Evolutionary conservation across 164 flowering plant species (phyloP).

Genomic region (Pachysandra terminalis): DNA sequence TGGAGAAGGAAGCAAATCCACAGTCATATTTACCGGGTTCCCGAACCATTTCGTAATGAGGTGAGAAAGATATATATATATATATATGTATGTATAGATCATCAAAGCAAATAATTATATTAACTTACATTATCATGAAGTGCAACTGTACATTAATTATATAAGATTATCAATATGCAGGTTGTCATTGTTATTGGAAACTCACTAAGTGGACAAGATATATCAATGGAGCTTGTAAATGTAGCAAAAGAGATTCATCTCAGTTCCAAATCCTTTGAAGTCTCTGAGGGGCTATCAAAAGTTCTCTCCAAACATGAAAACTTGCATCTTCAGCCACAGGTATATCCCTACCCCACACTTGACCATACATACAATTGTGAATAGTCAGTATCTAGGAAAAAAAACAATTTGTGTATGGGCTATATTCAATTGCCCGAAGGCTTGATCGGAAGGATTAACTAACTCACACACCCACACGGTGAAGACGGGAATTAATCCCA

Average conservation of each 20-base stretch:
- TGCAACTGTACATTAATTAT: too few species aligned
- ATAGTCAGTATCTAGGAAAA: too few species aligned
- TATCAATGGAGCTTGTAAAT: slow-evolving; percentile 79
- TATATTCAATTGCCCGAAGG: too few species aligned
- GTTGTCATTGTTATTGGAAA: slow-evolving; percentile 86
- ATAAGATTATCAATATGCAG: slow-evolving; percentile 24
- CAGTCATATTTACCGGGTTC: slow-evolving; percentile 76
- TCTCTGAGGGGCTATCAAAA: slow-evolving; percentile 67
- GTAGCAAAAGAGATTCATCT: slow-evolving; percentile 84
- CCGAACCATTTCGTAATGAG: slow-evolving; percentile 66
- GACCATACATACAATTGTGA: neutral
- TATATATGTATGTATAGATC: too few species aligned
- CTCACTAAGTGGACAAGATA: slow-evolving; percentile 77
- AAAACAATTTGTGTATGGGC: too few species aligned
- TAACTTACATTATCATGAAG: too few species aligned
- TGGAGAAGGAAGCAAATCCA: slow-evolving; percentile 89
- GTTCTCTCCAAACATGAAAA: slow-evolving; percentile 59
- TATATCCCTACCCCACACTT: slow-evolving; percentile 4
- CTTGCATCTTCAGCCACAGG: slow-evolving; percentile 72
- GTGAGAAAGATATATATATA: slow-evolving; percentile 21
- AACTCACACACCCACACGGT: too few species aligned
- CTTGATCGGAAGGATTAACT: too few species aligned
- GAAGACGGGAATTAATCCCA: too few species aligned
- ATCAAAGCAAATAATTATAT: too few species aligned
- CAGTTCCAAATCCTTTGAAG: slow-evolving; percentile 52